Base-by-base conservation (phyloP, 1,139 yeast genomes). In the Kurtzmaniella quercitrusa region DNA sequence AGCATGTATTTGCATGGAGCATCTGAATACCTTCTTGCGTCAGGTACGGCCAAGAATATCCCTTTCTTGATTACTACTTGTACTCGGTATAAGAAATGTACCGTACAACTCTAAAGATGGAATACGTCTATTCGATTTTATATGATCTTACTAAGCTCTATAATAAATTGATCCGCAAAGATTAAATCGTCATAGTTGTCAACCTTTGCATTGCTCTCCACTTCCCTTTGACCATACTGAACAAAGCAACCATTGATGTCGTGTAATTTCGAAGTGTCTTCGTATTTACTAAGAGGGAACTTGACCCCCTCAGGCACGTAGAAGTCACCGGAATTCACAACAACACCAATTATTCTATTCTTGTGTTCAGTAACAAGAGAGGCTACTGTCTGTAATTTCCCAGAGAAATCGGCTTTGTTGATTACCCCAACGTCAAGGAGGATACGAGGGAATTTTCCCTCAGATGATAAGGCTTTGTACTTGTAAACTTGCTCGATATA, bases 251-350 rank as follows among this genome's bases (percentile, higher is more conserved):
- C 45, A 37, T 53, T 50, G 47, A 53, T 46, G 41, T 53, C 50
- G 39, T 44, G 48, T 44, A 56, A 44, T 46, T 50, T 47, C 40
- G 45, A 47, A 46, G 56, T 46, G 41, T 46, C 40, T 21, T 41
- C 45, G 16, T 39, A 44, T 18, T 43, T 43, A 16, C 48, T 44
- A 17, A 41, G 44, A 10, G 44, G 43, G 24, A 51, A 46, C 8
- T 44, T 34, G 17, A 40, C 44, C 19, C 41, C 46, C 9, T 48
- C 41, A 5, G 67, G 62, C 15, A 59, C 47, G 47, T 70, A 70
- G 31, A 54, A 42, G 31, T 68, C 68, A 11, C 77, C 77, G 41
- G 73, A 68, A 47, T 72, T 73, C 17, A 72, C 54, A 48, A 65
- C 44, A 7, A 72, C 63, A 1, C 77, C 77, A 5, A 67, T 41